A percentile compares a stretch with the other conserved stretches of the same genome.
Conservation (phyloP, 1,284 basidiomycete species). For the Marasmius oreades region DNA sequence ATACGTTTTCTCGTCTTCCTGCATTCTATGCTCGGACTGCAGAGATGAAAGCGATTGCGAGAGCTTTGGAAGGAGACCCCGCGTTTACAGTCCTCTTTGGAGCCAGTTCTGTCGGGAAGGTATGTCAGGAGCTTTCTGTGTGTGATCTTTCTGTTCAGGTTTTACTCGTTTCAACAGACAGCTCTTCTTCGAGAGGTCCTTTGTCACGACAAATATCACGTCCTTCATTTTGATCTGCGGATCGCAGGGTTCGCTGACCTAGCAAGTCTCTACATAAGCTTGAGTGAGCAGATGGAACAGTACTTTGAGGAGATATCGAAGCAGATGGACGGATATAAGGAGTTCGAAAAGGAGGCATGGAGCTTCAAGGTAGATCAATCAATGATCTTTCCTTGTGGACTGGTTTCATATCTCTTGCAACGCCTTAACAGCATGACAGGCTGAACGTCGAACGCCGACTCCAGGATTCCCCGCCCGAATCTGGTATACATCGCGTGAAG, state of each 20-base stretch:
- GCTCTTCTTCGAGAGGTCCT: slow-evolving; percentile 75
- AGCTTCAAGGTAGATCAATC: slow-evolving; percentile 61
- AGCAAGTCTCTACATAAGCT: slow-evolving; percentile 66
- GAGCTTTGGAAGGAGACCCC: slow-evolving; percentile 64
- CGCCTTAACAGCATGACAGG: slow-evolving; percentile 56
- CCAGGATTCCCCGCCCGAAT: slow-evolving; percentile 34
- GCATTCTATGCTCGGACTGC: slow-evolving; percentile 67
- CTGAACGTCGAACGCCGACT: slow-evolving; percentile 65
- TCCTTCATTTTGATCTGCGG: slow-evolving; percentile 79
- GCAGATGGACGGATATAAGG: slow-evolving; percentile 64
- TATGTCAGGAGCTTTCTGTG: slow-evolving; percentile 20
- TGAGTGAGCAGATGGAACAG: slow-evolving; percentile 77
- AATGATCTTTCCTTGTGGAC: no score
- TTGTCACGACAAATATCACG: slow-evolving; percentile 63
- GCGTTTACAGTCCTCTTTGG: slow-evolving; percentile 80
- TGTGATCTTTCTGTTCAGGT: background rate
- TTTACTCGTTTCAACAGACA: slow-evolving; percentile 42
- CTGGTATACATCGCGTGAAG: slow-evolving; percentile 44
- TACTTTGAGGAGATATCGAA: slow-evolving; percentile 66
- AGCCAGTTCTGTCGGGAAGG: slow-evolving; percentile 79
- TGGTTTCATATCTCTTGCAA: background rate
- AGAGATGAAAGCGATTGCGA: slow-evolving; percentile 62
- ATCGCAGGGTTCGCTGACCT: slow-evolving; percentile 83
- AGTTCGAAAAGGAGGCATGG: slow-evolving; percentile 71
- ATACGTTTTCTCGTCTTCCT: slow-evolving; percentile 74